Conservation (phyloP, 169 alveolate genomes). For the Babesia ovata region DNA sequence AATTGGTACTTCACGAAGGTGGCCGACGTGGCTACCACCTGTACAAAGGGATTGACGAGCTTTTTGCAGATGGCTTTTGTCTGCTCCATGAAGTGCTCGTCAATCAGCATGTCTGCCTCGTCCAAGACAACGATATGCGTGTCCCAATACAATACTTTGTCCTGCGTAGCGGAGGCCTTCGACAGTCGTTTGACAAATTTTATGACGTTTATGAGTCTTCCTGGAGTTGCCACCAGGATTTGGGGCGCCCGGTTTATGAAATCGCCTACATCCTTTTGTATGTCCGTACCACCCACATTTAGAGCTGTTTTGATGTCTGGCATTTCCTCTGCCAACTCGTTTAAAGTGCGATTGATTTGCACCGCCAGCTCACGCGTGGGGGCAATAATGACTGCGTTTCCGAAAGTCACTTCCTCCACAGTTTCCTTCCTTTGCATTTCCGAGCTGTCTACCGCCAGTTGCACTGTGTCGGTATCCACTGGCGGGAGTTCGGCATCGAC, state of each 20-base stretch:
- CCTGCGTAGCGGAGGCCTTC: background rate
- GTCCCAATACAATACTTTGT: constrained; percentile 6
- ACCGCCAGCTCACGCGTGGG: constrained; percentile 81
- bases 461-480: constrained; percentile 1
- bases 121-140: constrained; percentile 38
- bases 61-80: constrained; percentile 39
- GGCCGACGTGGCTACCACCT: constrained; percentile 65
- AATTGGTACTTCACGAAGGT: constrained; percentile 65
- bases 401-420: constrained; percentile 33
- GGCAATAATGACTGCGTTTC: constrained; percentile 68
- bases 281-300: constrained; percentile 45
- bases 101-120: constrained; percentile 67
- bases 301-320: constrained; percentile 13
- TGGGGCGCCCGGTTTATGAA: constrained; percentile 41
- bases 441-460: constrained; percentile 1
- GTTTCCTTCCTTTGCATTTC: background rate
- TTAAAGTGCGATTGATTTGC: constrained; percentile 58
- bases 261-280: constrained; percentile 41
- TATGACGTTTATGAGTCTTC: constrained; percentile 67
- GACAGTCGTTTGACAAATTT: constrained; percentile 34
- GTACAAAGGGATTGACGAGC: constrained; percentile 61
- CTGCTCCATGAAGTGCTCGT: constrained; percentile 61
- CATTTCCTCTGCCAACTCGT: constrained; percentile 34
- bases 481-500: too few relatives aligned
- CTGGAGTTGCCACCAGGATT: constrained; percentile 77